phyloP scores from a whole-genome alignment of 2,329 filamentous ascomycete species.

The Pseudopyricularia cyperi region DNA sequence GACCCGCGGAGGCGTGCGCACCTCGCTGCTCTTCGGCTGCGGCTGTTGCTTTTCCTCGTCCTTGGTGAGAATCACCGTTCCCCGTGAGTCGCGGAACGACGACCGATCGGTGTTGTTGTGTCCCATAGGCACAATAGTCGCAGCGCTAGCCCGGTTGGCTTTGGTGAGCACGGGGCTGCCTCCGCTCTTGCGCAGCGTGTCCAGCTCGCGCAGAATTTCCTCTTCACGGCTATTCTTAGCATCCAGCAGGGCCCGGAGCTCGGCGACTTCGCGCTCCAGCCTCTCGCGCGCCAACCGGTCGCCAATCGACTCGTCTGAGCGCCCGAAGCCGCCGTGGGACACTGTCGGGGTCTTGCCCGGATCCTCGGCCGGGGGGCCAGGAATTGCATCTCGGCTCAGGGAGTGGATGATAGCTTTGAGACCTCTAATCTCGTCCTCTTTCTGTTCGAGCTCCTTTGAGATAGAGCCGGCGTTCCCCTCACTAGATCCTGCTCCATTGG shows the following conservation, averaged over 20 bases:
- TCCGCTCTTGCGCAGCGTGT: constrained; percentile 41
- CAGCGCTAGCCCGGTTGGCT: constrained; percentile 34
- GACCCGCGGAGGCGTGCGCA: constrained; percentile 15
- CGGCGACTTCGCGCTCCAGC: constrained; percentile 67
- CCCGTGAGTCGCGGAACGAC: constrained; percentile 52
- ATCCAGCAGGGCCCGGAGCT: constrained; percentile 61
- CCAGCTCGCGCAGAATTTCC: constrained; percentile 74
- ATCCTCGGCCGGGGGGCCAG: constrained; percentile 19
- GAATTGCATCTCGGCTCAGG: constrained; percentile 64
- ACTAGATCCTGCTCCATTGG: constrained; percentile 17
- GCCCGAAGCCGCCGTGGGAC: constrained; percentile 23
- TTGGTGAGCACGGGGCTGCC: constrained; percentile 3
- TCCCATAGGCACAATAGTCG: constrained; percentile 22
- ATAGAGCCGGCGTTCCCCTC: constrained; percentile 15
- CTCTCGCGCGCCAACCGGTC: constrained; percentile 51
- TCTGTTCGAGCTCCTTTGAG: constrained; percentile 74
- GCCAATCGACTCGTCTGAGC: constrained; percentile 35
- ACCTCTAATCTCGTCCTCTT: constrained; percentile 93
- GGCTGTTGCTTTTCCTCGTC: constrained; percentile 22
- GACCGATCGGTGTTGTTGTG: constrained; percentile 33
- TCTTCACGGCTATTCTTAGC: constrained; percentile 64
- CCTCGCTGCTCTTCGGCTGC: constrained; percentile 27
- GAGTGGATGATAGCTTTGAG: constrained; percentile 97
- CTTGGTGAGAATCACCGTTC: constrained; percentile 47
- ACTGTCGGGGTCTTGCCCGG: constrained; percentile 19